A percentile compares a stretch with the other conserved stretches of the same genome.
Evolutionary conservation across 1,284 basidiomycete genomes (phyloP).

Genomic region (Uromyces viciae-fabae): DNA sequence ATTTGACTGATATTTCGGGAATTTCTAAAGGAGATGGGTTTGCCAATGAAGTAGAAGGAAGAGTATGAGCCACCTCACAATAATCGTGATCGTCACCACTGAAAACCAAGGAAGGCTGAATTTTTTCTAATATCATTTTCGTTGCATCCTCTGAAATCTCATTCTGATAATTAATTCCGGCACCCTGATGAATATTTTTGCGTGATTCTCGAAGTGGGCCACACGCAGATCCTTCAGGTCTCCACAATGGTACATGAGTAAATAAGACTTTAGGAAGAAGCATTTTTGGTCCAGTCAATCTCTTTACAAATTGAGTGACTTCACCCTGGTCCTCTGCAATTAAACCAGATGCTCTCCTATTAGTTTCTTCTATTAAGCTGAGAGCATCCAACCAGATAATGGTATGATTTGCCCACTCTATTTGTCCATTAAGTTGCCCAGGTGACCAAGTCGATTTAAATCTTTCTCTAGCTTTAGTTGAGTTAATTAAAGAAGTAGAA

Average conservation of each 20-base stretch:
- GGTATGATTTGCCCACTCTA: constrained; percentile 72
- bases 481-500: constrained; percentile 48
- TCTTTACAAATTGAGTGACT: constrained; percentile 51
- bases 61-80: constrained; percentile 68
- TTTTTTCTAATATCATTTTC: constrained; percentile 64
- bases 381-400: constrained; percentile 72
- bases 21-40: constrained; percentile 52
- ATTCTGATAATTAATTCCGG: constrained; percentile 76
- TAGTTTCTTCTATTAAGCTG: constrained; percentile 71
- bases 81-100: constrained; percentile 87
- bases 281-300: constrained; percentile 27
- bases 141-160: constrained; percentile 70
- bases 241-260: constrained; percentile 74
- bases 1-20: constrained; percentile 73
- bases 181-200: constrained; percentile 68
- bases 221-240: constrained; percentile 67
- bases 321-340: constrained; percentile 60
- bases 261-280: constrained; percentile 64
- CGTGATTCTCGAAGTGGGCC: constrained; percentile 67
- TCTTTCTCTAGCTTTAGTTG: constrained; percentile 38
- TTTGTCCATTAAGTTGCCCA: constrained; percentile 63
- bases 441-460: constrained; percentile 50
- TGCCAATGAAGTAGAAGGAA: constrained; percentile 38
- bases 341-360: constrained; percentile 62
- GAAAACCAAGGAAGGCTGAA: constrained; percentile 68